Evolutionary conservation across 176 grass and related monocot species (phyloP).

Genomic region (Thinopyrum elongatum): DNA sequence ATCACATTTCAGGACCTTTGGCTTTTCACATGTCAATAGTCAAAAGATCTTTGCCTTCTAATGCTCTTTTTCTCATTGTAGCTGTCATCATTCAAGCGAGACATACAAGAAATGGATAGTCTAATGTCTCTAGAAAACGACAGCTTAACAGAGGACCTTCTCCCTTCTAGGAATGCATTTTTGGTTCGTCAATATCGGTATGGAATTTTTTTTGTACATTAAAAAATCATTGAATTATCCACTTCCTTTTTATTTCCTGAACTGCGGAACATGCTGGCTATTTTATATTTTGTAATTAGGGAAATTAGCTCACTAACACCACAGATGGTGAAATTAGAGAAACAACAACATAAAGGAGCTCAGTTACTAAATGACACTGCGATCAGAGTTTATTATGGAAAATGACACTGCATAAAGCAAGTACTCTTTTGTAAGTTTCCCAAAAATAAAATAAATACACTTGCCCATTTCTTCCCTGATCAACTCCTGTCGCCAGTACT

Average conservation of each 20-base stretch:
- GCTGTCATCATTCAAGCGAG: slow-evolving; percentile 84
- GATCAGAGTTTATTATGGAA: slow-evolving; percentile 6
- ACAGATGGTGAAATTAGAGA: not conserved
- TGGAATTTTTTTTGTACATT: slow-evolving; percentile 31
- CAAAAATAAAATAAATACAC: not conserved
- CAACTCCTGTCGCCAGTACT: not conserved
- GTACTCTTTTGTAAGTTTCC: not conserved
- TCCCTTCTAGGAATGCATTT: slow-evolving; percentile 83
- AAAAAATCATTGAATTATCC: not conserved
- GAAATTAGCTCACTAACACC: slow-evolving; percentile 6
- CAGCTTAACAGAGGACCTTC: slow-evolving; percentile 72
- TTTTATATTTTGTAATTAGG: not conserved
- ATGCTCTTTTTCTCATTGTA: slow-evolving; percentile 39
- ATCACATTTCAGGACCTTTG: slow-evolving; percentile 17
- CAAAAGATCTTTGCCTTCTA: slow-evolving; percentile 27
- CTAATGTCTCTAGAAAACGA: slow-evolving; percentile 65
- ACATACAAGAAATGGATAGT: slow-evolving; percentile 93
- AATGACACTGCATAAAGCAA: not conserved
- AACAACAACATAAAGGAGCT: not conserved
- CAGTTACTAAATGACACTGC: slow-evolving; percentile 13
- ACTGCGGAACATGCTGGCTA: slow-evolving; percentile 10
- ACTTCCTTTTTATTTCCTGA: not conserved
- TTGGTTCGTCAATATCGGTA: slow-evolving; percentile 83
- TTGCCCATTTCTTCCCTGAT: slow-evolving; percentile 5
- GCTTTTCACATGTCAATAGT: not conserved